A percentile compares a stretch with the other conserved stretches of the same genome.
phyloP scores from a whole-genome alignment of 495 filamentous ascomycete genomes.

The Penicillium canescens region DNA sequence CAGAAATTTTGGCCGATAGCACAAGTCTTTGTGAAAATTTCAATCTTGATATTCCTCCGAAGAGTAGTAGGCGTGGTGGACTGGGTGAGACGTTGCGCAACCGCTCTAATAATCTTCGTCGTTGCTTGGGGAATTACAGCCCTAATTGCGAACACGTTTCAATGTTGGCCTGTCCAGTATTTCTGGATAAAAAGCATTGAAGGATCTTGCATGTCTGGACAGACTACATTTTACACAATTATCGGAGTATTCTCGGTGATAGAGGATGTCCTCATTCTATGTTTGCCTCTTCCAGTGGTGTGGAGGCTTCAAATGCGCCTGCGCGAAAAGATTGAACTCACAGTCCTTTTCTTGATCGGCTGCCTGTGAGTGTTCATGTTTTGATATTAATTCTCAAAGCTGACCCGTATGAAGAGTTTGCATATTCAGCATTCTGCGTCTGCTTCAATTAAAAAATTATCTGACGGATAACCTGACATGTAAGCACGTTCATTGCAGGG shows the following conservation, averaged over 20 bases:
- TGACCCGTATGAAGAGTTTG: conserved; percentile 20
- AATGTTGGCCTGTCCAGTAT: conserved; percentile 33
- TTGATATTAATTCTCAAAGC: background rate
- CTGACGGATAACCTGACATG: conserved; percentile 20
- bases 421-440: conserved; percentile 27
- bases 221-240: conserved; percentile 17
- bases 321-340: conserved; percentile 31
- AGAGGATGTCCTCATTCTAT: conserved; percentile 27
- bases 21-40: conserved; percentile 35
- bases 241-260: conserved; percentile 23
- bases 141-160: conserved; percentile 27
- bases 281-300: conserved; percentile 33
- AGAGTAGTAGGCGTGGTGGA: conserved; percentile 21
- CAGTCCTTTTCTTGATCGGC: conserved; percentile 29
- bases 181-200: conserved; percentile 31
- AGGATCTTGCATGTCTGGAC: conserved; percentile 27
- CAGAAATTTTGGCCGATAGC: conserved; percentile 27
- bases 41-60: conserved; percentile 36
- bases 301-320: conserved; percentile 31
- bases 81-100: conserved; percentile 8
- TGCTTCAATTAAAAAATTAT: conserved; percentile 21
- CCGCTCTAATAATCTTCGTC: conserved; percentile 19
- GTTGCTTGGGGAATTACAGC: conserved; percentile 25
- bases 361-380: conserved; percentile 19
- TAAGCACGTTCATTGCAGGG: conserved; percentile 1